Base-by-base conservation (phyloP, 169 alveolate genomes). In the Eimeria falciformis region DNA sequence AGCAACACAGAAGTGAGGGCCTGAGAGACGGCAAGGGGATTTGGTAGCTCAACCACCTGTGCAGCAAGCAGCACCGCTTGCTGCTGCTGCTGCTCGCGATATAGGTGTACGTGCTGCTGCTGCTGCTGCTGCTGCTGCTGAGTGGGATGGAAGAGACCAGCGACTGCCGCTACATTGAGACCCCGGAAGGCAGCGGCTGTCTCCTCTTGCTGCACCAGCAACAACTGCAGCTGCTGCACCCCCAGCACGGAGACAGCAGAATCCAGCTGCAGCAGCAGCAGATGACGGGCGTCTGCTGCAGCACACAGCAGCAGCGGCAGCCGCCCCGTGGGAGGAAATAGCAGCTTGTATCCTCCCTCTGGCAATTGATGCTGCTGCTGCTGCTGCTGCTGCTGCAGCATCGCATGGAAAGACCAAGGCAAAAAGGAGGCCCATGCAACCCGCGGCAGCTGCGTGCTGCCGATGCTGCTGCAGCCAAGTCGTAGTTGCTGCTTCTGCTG, bases 331-430 rank as follows among this genome's bases (percentile, higher is more conserved):
- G 86, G 86, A 4, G 86, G 21, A 46, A 77, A n/a, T 45, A 77
- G 86, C 6, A 47, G 11, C 18, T 12, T 23, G n/a, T 77, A 7
- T 33, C 29, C 69, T n/a, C 2, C 69, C 33, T 77, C 46, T 5
- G 23, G 86, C 86, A 11, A 68, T 17, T 25, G 84, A 37, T 17
- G 81, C 55, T 6, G 53, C 53, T 29, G 69, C 53, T 46, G 66
- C 86, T 77, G 86, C 86, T 77, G 86, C 86, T 77, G 86, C 43
- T 77, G 86, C 69, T 77, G 86, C 68, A 77, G 68, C 86, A 77
- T 65, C 53, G 86, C 43, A 23, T 46, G 86, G 23, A 77, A 77
- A 5, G 86, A 77, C 27, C 69, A n/a, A 37, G 86, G 86, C 25
- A 77, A 53, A 47, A 77, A 77, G 9, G 69, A 27, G 12, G 86